Evolutionary conservation across 2,329 filamentous ascomycete species (phyloP).

Genomic region (Penicillium corylophilum): DNA sequence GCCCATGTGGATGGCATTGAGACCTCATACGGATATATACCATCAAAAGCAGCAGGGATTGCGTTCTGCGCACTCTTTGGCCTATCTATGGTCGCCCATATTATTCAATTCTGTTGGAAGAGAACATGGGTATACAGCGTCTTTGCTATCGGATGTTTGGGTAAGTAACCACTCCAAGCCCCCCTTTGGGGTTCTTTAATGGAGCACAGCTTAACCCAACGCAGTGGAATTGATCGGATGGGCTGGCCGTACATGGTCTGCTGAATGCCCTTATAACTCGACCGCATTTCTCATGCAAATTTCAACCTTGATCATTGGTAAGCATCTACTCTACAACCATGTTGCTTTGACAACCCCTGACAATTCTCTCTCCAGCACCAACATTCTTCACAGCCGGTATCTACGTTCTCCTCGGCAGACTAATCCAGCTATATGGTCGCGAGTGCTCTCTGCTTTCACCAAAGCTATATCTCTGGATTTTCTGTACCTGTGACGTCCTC

Average conservation of each 20-base stretch:
- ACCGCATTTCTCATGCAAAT: slow-evolving; percentile 54
- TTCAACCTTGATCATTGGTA: slow-evolving; percentile 42
- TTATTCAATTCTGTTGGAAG: slow-evolving; percentile 36
- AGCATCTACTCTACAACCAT: not conserved
- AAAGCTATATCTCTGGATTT: slow-evolving; percentile 49
- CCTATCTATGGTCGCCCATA: slow-evolving; percentile 37
- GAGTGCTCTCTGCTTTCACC: slow-evolving; percentile 46
- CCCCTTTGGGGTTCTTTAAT: no score
- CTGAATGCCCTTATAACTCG: slow-evolving; percentile 51
- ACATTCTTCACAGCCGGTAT: slow-evolving; percentile 54
- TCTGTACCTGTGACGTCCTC: slow-evolving; percentile 55
- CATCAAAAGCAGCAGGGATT: slow-evolving; percentile 35
- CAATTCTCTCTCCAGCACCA: slow-evolving; percentile 31
- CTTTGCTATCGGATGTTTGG: slow-evolving; percentile 37
- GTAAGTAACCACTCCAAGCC: slow-evolving; percentile 20
- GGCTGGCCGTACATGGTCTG: slow-evolving; percentile 50
- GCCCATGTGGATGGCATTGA: slow-evolving; percentile 24
- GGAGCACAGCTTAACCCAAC: not conserved
- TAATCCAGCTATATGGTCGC: slow-evolving; percentile 48
- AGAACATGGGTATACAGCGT: slow-evolving; percentile 41
- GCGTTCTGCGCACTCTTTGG: slow-evolving; percentile 37
- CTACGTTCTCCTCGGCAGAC: slow-evolving; percentile 50
- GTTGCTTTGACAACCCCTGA: not conserved
- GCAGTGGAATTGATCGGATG: slow-evolving; percentile 37
- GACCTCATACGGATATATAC: slow-evolving; percentile 37